phyloP scores from a whole-genome alignment of 2,329 filamentous ascomycete species.

The Chaetomium olivaceum region DNA sequence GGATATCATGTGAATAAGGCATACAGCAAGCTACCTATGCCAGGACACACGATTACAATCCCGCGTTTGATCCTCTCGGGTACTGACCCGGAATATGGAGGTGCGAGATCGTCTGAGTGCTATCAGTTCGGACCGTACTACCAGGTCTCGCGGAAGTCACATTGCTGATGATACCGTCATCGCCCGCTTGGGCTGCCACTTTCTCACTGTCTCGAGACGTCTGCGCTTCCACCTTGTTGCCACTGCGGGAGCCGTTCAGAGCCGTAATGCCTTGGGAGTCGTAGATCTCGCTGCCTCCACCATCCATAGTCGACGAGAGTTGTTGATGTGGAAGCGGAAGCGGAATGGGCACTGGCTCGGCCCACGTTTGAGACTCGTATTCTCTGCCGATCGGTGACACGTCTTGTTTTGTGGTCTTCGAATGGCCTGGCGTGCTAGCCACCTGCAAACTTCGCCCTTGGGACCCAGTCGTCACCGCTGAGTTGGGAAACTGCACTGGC shows the following conservation, averaged over 20 bases:
- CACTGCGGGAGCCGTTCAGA: neutral
- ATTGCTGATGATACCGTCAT: neutral
- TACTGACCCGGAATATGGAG: slow-evolving; percentile 71
- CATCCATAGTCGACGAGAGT: neutral
- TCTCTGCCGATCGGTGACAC: neutral
- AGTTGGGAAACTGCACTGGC: neutral
- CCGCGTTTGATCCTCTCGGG: slow-evolving; percentile 42
- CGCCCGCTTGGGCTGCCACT: neutral
- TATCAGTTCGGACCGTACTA: slow-evolving; percentile 40
- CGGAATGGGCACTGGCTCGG: slow-evolving; percentile 18
- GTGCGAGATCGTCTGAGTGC: slow-evolving; percentile 60
- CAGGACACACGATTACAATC: slow-evolving; percentile 8
- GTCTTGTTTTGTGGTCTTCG: neutral
- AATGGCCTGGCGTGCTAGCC: neutral
- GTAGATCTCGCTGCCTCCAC: neutral
- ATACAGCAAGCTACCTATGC: neutral
- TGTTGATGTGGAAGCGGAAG: neutral
- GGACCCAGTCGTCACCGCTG: neutral
- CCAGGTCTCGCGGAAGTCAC: slow-evolving; percentile 19
- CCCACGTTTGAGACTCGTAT: slow-evolving; percentile 3
- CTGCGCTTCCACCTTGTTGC: neutral
- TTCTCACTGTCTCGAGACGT: neutral
- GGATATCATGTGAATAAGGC: neutral
- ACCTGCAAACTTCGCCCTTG: neutral
- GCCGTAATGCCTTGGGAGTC: neutral